Evolutionary conservation across 192 early-diverging fungal genomes (phyloP).

Genomic region (Coemansia sp.): DNA sequence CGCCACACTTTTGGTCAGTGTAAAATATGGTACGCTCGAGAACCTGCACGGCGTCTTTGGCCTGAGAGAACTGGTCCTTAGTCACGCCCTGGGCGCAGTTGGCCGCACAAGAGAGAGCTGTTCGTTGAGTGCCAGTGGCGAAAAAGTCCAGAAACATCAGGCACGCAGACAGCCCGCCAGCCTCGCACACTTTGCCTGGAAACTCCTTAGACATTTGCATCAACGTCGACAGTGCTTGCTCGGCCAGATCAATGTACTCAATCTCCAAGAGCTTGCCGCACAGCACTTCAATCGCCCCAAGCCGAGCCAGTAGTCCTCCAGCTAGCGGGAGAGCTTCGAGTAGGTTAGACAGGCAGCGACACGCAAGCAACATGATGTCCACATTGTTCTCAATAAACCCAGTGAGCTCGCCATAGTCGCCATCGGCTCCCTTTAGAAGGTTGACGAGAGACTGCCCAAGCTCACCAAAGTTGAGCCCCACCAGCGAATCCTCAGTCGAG

Average conservation of each 20-base stretch:
- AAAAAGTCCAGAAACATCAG: slow-evolving; percentile 92
- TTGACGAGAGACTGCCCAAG: slow-evolving; percentile 69
- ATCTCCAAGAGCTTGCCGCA: slow-evolving; percentile 79
- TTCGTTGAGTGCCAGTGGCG: slow-evolving; percentile 77
- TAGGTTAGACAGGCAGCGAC: slow-evolving; percentile 86
- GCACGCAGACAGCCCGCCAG: slow-evolving; percentile 74
- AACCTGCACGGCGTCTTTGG: slow-evolving; percentile 68
- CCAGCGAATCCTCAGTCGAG: slow-evolving; percentile 69
- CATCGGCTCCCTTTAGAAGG: slow-evolving; percentile 58
- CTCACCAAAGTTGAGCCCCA: slow-evolving; percentile 66
- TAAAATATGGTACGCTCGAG: slow-evolving; percentile 70
- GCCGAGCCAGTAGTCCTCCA: slow-evolving; percentile 62
- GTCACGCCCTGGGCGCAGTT: slow-evolving; percentile 65
- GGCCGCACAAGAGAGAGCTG: slow-evolving; percentile 72
- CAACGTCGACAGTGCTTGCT: slow-evolving; percentile 77
- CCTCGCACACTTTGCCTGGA: slow-evolving; percentile 37
- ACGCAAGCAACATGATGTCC: slow-evolving; percentile 85
- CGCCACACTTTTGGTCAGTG: slow-evolving; percentile 72
- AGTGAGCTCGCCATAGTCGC: slow-evolving; percentile 33
- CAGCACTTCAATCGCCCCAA: slow-evolving; percentile 69
- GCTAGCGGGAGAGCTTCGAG: slow-evolving; percentile 83
- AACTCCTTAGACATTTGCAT: slow-evolving; percentile 64
- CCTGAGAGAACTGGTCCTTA: slow-evolving; percentile 59
- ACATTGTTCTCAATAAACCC: slow-evolving; percentile 48
- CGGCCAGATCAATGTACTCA: slow-evolving; percentile 91